A percentile compares a stretch with the other conserved stretches of the same genome.
These are phyloP conservation scores for Euptelea pleiosperma DNA, from an alignment of 164 flowering plant genomes.

Conservation along the genomic window DNA sequence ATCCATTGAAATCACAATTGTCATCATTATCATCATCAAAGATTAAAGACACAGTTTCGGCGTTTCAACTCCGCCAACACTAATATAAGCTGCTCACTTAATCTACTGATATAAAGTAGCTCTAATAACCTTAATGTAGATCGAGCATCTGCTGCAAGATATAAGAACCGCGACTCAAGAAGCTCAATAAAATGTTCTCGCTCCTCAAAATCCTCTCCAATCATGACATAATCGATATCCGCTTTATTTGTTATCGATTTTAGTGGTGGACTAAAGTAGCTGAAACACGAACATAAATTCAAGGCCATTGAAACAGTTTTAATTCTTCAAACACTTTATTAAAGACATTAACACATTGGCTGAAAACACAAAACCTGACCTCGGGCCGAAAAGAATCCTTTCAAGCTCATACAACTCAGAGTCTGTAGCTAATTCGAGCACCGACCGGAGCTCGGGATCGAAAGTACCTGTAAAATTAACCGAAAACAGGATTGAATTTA, in stretches of 20 bases:
- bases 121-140: slow-evolving; percentile 70
- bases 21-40: too few relatives aligned
- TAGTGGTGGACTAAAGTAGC: slow-evolving; percentile 86
- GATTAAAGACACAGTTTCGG: too few relatives aligned
- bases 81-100: too few relatives aligned
- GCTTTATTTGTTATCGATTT: slow-evolving; percentile 55
- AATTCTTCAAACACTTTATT: not conserved
- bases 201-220: slow-evolving; percentile 61
- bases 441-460: slow-evolving; percentile 78
- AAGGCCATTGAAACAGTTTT: not conserved
- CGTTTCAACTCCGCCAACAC: too few relatives aligned
- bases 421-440: slow-evolving; percentile 83
- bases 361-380: slow-evolving; percentile 31
- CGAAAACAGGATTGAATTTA: not conserved
- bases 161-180: slow-evolving; percentile 78
- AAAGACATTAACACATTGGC: not conserved
- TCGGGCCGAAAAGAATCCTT: slow-evolving; percentile 77
- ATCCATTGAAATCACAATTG: not conserved
- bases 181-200: slow-evolving; percentile 56
- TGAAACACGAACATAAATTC: slow-evolving; percentile 29
- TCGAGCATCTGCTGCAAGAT: slow-evolving; percentile 93
- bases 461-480: slow-evolving; percentile 30
- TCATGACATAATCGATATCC: slow-evolving; percentile 45
- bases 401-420: slow-evolving; percentile 77
- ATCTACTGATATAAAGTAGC: too few relatives aligned